Base-by-base conservation (phyloP, 2,329 filamentous ascomycete genomes). In the Aphanocladium album region DNA sequence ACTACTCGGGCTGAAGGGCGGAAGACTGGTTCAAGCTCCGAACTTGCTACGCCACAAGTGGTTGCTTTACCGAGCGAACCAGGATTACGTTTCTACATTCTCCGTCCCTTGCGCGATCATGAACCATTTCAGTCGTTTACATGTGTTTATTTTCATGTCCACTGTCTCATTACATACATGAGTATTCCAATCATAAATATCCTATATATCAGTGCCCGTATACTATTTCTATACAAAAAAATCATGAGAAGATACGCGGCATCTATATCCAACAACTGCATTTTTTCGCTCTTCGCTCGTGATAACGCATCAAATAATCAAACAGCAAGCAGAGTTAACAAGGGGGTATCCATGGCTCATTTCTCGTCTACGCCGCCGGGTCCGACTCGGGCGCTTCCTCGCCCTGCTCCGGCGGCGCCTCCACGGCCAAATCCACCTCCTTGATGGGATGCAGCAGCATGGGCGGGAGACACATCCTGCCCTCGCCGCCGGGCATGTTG, bases 361-460 rank as follows among this genome's bases (percentile, higher is more conserved):
- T 54, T 14, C n/a, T 25, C n/a, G 35, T 51, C 64, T 64, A 76
- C 12, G 74, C 73, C 16, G 66, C 72, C 0, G 83, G 81, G 66
- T 85, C 78, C 72, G 85, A 79, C 51, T 69, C 69, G 1, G 68
- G 64, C 30, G 67, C 62, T 35, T 77, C 77, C 2, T 77, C 76
- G 4, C 78, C 80, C 60, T 78, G 78, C 5, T 76, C 73, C 1
- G 80, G 75, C 46, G 81, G 77, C 27, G 81, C 81, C 71, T 83
- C 87, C 2, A 89, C 84, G 8, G 86, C 83, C 55, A 88, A 68
- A 61, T 88, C 84, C 5, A 93, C 82, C 57, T 85, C 83, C 79
- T 96, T 97, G 57, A 96, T 83, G 0, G 93, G 93, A 80, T 97
- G 93, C 64, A 97, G 75, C 63, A 96, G 76, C 88, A 96, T 93